Conservation (phyloP, 768 basidiomycete genomes). For the Lyophyllum semitale region DNA sequence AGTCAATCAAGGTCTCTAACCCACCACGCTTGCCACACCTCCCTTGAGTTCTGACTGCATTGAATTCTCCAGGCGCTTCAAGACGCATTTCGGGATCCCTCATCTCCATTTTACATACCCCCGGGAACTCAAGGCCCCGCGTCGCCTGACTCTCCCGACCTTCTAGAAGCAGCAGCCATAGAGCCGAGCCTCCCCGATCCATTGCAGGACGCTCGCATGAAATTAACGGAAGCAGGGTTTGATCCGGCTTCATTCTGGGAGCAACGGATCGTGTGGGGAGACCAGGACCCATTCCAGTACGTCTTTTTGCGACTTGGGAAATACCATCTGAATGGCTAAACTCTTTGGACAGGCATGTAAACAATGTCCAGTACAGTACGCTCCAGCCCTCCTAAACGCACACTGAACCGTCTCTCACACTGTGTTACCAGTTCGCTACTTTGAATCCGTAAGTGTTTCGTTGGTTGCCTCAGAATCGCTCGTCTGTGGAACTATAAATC, state of each 20-base stretch:
- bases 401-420: slow-evolving; percentile 1
- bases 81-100: slow-evolving; percentile 61
- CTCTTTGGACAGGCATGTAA: slow-evolving; percentile 60
- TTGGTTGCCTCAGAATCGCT: no score
- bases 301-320: slow-evolving; percentile 25
- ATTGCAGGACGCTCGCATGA: slow-evolving; percentile 41
- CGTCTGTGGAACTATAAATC: neutral
- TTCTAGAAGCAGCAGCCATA: no score
- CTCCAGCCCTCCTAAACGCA: slow-evolving; percentile 4
- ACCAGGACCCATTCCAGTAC: slow-evolving; percentile 78
- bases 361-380: slow-evolving; percentile 74
- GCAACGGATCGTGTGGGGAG: slow-evolving; percentile 78
- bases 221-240: slow-evolving; percentile 48
- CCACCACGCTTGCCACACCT: neutral
- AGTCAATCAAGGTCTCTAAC: slow-evolving; percentile 9
- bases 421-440: slow-evolving; percentile 56
- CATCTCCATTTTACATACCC: slow-evolving; percentile 65
- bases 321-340: slow-evolving; percentile 2
- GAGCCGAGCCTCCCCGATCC: slow-evolving; percentile 17
- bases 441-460: slow-evolving; percentile 64
- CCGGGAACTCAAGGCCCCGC: slow-evolving; percentile 62
- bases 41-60: neutral
- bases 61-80: slow-evolving; percentile 50
- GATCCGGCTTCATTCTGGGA: slow-evolving; percentile 76
- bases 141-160: slow-evolving; percentile 52